Evolutionary conservation across 2,329 filamentous ascomycete genomes (phyloP).

Genomic region (Scedosporium aurantiacum): DNA sequence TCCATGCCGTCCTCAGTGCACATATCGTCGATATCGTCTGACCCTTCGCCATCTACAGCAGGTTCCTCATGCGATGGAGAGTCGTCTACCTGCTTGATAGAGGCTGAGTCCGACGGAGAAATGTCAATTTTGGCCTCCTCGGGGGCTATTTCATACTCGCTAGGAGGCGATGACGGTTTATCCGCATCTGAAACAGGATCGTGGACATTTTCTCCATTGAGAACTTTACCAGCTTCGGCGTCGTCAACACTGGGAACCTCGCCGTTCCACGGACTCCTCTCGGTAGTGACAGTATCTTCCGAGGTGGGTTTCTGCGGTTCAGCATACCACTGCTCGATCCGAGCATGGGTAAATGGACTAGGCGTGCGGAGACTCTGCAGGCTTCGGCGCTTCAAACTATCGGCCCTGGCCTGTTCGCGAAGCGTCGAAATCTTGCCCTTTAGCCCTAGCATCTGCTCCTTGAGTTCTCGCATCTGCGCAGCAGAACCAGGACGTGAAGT

Average conservation of each 20-base stretch:
- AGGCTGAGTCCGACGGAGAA: not conserved
- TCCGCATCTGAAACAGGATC: conserved; percentile 14
- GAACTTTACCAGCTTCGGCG: conserved; percentile 8
- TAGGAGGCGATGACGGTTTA: conserved; percentile 14
- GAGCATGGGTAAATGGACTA: conserved; percentile 68
- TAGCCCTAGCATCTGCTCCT: conserved; percentile 75
- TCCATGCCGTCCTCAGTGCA: conserved; percentile 23
- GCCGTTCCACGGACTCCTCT: conserved; percentile 19
- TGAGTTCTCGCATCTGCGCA: conserved; percentile 61
- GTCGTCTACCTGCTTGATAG: not conserved
- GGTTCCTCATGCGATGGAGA: not conserved
- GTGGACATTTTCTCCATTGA: not conserved
- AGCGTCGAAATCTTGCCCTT: conserved; percentile 76
- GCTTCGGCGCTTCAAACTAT: conserved; percentile 67
- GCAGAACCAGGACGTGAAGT: conserved; percentile 58
- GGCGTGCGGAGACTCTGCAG: conserved; percentile 63
- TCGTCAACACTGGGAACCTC: conserved; percentile 18
- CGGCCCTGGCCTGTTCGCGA: conserved; percentile 66
- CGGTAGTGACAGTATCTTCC: conserved; percentile 8
- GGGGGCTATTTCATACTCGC: conserved; percentile 17
- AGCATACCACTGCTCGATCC: conserved; percentile 41
- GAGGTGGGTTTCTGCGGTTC: conserved; percentile 17
- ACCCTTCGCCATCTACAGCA: not conserved
- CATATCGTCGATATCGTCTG: conserved; percentile 27
- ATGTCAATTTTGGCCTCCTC: conserved; percentile 7